Evolutionary conservation across 1,284 basidiomycete species (phyloP).

Genomic region (Ceratobasidium sp.): DNA sequence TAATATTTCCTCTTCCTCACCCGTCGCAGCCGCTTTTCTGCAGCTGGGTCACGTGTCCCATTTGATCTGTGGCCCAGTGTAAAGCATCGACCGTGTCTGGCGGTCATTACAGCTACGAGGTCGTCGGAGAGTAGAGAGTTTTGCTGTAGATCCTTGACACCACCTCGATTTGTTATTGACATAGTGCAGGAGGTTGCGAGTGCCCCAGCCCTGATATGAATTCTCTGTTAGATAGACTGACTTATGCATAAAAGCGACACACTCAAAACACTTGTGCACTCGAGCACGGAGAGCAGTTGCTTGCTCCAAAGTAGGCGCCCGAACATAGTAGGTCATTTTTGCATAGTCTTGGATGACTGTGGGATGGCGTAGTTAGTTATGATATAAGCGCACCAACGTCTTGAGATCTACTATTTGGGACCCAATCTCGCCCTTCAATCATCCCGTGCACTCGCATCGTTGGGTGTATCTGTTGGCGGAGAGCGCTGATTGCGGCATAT

Average conservation of each 20-base stretch:
- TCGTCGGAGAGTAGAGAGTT: slow-evolving; percentile 60
- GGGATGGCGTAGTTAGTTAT: background rate
- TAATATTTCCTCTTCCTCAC: too few relatives aligned
- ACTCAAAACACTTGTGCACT: slow-evolving; percentile 72
- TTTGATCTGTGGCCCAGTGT: slow-evolving; percentile 50
- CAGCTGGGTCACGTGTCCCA: too few relatives aligned
- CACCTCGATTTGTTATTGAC: slow-evolving; percentile 57
- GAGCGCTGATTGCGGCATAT: slow-evolving; percentile 76
- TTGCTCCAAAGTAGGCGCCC: slow-evolving; percentile 70
- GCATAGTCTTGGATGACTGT: slow-evolving; percentile 84
- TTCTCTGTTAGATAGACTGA: slow-evolving; percentile 2
- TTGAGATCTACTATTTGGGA: slow-evolving; percentile 65
- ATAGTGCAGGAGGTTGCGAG: slow-evolving; percentile 74
- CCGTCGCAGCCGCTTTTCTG: too few relatives aligned
- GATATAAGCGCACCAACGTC: background rate
- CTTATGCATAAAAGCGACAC: slow-evolving; percentile 47
- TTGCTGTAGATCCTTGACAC: slow-evolving; percentile 70
- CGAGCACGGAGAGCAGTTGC: slow-evolving; percentile 63
- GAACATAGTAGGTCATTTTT: slow-evolving; percentile 71
- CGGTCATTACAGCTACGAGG: slow-evolving; percentile 55
- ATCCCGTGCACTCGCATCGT: slow-evolving; percentile 73
- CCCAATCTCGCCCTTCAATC: slow-evolving; percentile 68
- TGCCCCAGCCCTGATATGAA: slow-evolving; percentile 67
- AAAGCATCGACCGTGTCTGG: slow-evolving; percentile 63
- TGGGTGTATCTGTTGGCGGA: slow-evolving; percentile 70